phyloP scores from a whole-genome alignment of 352 stramenopile species.

The Pythium rhizo-oryzae region DNA sequence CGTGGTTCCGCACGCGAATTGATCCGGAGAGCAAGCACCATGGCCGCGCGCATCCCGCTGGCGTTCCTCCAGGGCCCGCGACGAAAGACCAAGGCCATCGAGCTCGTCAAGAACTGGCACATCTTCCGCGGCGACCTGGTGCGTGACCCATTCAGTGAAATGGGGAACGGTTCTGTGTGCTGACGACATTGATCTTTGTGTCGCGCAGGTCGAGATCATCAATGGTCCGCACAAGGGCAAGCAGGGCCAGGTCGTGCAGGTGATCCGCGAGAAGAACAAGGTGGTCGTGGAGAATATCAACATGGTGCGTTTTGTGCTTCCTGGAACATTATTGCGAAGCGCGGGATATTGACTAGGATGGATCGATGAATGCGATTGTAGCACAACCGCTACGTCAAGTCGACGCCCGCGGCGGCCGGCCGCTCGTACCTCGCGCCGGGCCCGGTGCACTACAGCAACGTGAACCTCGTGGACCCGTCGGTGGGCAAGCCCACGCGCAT shows the following conservation, averaged over 20 bases:
- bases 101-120: slow-evolving; percentile 82
- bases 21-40: slow-evolving; percentile 32
- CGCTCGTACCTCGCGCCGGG: slow-evolving; percentile 82
- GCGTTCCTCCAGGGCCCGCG: slow-evolving; percentile 77
- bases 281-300: slow-evolving; percentile 89
- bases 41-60: slow-evolving; percentile 77
- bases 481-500: slow-evolving; percentile 80
- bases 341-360: neutral
- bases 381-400: slow-evolving; percentile 85
- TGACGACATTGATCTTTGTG: neutral
- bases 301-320: slow-evolving; percentile 49
- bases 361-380: slow-evolving; percentile 9
- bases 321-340: neutral
- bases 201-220: slow-evolving; percentile 72
- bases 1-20: slow-evolving; percentile 17
- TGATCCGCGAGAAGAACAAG: slow-evolving; percentile 78
- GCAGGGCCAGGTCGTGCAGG: slow-evolving; percentile 70
- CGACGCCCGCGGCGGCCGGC: slow-evolving; percentile 62
- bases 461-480: slow-evolving; percentile 84
- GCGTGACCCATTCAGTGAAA: slow-evolving; percentile 8
- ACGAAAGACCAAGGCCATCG: slow-evolving; percentile 79
- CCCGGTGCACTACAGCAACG: slow-evolving; percentile 88
- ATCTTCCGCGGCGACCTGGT: slow-evolving; percentile 78
- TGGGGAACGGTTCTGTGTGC: too few relatives aligned
- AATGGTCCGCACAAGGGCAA: slow-evolving; percentile 84